Evolutionary conservation across 2,329 filamentous ascomycete genomes (phyloP).

Genomic region (Phaeosphaeria sp.): DNA sequence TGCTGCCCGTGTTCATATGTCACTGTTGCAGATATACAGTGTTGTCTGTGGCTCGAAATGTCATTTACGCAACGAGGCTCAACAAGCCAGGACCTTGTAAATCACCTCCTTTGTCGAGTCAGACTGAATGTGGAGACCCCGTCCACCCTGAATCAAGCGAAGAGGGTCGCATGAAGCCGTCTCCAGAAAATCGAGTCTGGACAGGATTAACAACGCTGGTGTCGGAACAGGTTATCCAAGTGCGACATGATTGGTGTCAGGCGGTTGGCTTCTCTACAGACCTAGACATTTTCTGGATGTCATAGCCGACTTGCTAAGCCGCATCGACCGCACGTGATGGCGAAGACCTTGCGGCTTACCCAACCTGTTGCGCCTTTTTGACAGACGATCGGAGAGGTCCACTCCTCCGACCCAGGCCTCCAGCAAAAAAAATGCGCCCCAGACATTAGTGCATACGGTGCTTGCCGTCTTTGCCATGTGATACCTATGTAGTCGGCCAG

Average conservation of each 20-base stretch:
- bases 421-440: conserved; percentile 14
- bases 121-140: conserved; percentile 18
- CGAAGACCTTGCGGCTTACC: conserved; percentile 13
- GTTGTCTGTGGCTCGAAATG: background rate
- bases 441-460: conserved; percentile 19
- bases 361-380: conserved; percentile 26
- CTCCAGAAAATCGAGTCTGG: conserved; percentile 11
- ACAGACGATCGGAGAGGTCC: conserved; percentile 27
- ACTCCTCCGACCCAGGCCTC: conserved; percentile 23
- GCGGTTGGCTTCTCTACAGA: conserved; percentile 9
- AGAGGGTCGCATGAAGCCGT: conserved; percentile 3
- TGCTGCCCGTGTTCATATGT: conserved; percentile 4
- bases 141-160: conserved; percentile 14
- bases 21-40: background rate
- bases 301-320: conserved; percentile 28
- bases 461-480: conserved; percentile 8
- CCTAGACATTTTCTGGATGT: conserved; percentile 28
- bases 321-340: conserved; percentile 26
- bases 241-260: conserved; percentile 34
- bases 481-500: background rate
- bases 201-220: conserved; percentile 4
- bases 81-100: background rate
- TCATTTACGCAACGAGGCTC: background rate
- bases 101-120: conserved; percentile 10
- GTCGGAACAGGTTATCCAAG: conserved; percentile 36